phyloP scores from a whole-genome alignment of 2,329 filamentous ascomycete genomes.

The Chaetomium olivaceum region DNA sequence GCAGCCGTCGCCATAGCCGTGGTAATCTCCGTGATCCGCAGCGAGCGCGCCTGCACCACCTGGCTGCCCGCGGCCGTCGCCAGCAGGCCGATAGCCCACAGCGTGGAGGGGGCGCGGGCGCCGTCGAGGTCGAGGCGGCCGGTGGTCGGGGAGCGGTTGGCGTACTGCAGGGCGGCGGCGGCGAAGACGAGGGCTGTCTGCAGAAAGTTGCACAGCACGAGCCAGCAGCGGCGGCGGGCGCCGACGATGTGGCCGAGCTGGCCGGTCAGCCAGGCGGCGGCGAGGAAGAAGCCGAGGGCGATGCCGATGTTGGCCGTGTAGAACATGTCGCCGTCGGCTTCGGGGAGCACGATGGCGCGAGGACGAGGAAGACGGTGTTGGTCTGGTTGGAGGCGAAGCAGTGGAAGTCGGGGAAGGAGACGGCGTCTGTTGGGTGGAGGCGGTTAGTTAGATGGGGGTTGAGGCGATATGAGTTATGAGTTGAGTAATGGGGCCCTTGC shows the following conservation, averaged over 20 bases:
- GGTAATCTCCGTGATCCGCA: constrained; percentile 61
- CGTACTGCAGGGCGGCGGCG: constrained; percentile 52
- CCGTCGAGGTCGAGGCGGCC: constrained; percentile 12
- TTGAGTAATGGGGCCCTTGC: constrained; percentile 22
- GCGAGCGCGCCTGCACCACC: constrained; percentile 56
- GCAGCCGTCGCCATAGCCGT: constrained; percentile 66
- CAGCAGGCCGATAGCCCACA: constrained; percentile 52
- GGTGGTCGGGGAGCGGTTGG: constrained; percentile 35
- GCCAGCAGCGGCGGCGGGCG: constrained; percentile 53
- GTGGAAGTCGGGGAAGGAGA: constrained; percentile 61
- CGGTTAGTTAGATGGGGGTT: not conserved
- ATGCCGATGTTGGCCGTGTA: constrained; percentile 55
- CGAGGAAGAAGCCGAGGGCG: constrained; percentile 57
- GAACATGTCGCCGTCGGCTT: constrained; percentile 51
- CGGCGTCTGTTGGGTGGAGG: constrained; percentile 47
- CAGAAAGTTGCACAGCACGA: constrained; percentile 55
- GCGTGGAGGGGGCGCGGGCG: constrained; percentile 40
- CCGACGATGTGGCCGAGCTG: constrained; percentile 57
- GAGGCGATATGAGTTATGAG: too few species aligned
- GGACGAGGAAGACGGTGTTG: constrained; percentile 60
- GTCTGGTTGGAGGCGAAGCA: constrained; percentile 67
- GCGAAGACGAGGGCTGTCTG: constrained; percentile 57
- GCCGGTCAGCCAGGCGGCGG: constrained; percentile 56
- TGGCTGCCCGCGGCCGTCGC: constrained; percentile 59
- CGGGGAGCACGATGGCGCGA: constrained; percentile 53